Conservation (phyloP, 768 basidiomycete species). For the Amanita thiersii region DNA sequence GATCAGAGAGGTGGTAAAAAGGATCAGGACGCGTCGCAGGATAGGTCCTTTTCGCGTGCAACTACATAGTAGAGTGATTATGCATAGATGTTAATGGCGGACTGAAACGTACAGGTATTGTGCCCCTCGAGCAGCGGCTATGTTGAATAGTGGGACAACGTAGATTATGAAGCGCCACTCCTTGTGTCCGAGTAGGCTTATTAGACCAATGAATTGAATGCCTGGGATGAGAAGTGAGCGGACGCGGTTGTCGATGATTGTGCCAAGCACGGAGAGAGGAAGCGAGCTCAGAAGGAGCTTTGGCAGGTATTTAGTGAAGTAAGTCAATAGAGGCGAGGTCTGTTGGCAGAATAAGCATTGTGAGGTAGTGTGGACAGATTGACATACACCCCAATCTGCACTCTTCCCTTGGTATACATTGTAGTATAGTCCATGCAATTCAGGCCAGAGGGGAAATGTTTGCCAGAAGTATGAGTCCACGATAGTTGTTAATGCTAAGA, state of each 20-base stretch:
- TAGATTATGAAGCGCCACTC: conserved; percentile 98
- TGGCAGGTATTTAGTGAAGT: conserved; percentile 63
- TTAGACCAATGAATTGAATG: conserved; percentile 43
- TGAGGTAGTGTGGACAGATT: neutral
- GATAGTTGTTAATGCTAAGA: conserved; percentile 45
- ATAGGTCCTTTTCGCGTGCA: conserved; percentile 34
- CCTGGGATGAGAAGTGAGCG: conserved; percentile 45
- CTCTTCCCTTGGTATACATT: conserved; percentile 86
- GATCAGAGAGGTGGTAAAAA: conserved; percentile 41
- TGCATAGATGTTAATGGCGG: neutral
- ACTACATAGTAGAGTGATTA: neutral
- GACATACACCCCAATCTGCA: conserved; percentile 84
- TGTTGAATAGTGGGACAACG: conserved; percentile 71
- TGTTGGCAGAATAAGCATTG: conserved; percentile 17
- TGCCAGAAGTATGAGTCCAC: conserved; percentile 90
- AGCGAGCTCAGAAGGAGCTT: conserved; percentile 64
- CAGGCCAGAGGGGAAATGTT: conserved; percentile 74
- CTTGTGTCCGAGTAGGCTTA: conserved; percentile 84
- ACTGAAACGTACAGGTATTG: conserved; percentile 47
- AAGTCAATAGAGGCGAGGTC: conserved; percentile 65
- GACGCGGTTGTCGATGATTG: conserved; percentile 36
- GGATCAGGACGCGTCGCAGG: conserved; percentile 33
- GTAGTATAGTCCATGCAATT: conserved; percentile 69
- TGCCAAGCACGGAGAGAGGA: conserved; percentile 53
- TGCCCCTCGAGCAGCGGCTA: conserved; percentile 65